These are phyloP conservation scores for Hysterangium stoloniferum DNA, from an alignment of 768 basidiomycete genomes.

Conservation along the genomic window DNA sequence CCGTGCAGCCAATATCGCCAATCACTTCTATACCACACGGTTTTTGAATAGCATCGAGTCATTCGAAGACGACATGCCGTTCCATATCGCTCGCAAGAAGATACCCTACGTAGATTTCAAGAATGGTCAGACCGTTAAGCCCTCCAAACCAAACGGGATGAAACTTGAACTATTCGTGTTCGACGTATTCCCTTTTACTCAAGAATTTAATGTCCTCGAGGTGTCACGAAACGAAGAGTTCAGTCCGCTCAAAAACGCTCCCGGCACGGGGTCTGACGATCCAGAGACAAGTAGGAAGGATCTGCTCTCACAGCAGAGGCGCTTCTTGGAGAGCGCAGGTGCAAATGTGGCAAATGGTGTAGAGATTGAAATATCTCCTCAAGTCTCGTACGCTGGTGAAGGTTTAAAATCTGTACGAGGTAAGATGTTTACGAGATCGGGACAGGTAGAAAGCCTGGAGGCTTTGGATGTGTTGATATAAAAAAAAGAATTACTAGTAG, in stretches of 20 bases:
- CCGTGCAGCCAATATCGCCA: constrained; percentile 95
- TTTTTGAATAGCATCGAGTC: constrained; percentile 73
- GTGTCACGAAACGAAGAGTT: constrained; percentile 87
- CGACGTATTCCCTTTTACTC: constrained; percentile 93
- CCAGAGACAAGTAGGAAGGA: constrained; percentile 87
- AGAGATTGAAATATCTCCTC: constrained; percentile 87
- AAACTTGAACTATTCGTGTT: constrained; percentile 99
- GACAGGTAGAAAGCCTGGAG: constrained; percentile 53
- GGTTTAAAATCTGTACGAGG: constrained; percentile 76
- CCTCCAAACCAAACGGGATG: constrained; percentile 92
- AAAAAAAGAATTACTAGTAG: constrained; percentile 13
- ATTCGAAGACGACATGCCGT: constrained; percentile 85
- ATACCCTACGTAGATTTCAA: constrained; percentile 74
- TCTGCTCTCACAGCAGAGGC: constrained; percentile 77
- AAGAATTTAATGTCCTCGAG: constrained; percentile 79
- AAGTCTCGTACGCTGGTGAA: constrained; percentile 88
- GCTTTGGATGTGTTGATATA: constrained; percentile 65
- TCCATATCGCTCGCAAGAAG: constrained; percentile 98
- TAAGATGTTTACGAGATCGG: constrained; percentile 69
- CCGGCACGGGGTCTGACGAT: constrained; percentile 84
- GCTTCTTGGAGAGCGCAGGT: constrained; percentile 77
- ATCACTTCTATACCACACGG: constrained; percentile 91
- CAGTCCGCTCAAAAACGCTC: constrained; percentile 95
- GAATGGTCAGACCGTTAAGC: constrained; percentile 66
- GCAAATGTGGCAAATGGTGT: constrained; percentile 63